Conservation (phyloP, 768 basidiomycete genomes). For the Symmetrospora coprosmae region DNA sequence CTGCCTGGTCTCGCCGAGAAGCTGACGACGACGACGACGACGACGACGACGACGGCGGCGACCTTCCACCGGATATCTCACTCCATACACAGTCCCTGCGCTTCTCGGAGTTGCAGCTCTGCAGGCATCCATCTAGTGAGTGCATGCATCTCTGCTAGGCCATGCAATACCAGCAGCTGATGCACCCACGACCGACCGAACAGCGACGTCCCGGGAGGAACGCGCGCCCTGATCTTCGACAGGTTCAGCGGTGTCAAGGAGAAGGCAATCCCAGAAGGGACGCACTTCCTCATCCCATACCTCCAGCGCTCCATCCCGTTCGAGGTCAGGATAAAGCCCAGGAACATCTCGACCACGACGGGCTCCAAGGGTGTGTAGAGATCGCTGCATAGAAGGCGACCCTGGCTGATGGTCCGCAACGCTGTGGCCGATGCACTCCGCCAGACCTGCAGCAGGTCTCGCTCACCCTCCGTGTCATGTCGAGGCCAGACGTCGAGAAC, state of each 20-base stretch:
- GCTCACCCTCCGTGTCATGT: conserved; percentile 86
- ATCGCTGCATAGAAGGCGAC: conserved; percentile 34
- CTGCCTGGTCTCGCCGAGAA: not conserved
- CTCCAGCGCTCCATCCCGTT: conserved; percentile 83
- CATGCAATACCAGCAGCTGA: no score
- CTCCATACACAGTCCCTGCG: conserved; percentile 48
- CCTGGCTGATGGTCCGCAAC: not conserved
- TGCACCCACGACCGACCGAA: no score
- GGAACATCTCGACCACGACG: conserved; percentile 98
- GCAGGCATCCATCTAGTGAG: conserved; percentile 47
- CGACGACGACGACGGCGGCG: not conserved
- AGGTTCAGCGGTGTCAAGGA: conserved; percentile 49
- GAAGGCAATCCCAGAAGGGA: conserved; percentile 55
- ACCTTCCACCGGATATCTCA: not conserved
- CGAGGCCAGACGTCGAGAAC: conserved; percentile 74
- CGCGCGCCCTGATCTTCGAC: conserved; percentile 93
- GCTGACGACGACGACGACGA: not conserved
- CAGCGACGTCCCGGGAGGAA: conserved; percentile 64
- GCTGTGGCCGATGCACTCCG: not conserved
- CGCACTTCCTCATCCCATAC: conserved; percentile 91
- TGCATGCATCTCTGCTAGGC: no score
- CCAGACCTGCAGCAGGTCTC: conserved; percentile 90
- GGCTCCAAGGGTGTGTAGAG: conserved; percentile 54
- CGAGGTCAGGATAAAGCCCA: conserved; percentile 91
- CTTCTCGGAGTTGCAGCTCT: conserved; percentile 41